A percentile compares a stretch with the other conserved stretches of the same genome.
Evolutionary conservation across 257 asterid species (phyloP).

Genomic region (Euphrasia confusa): DNA sequence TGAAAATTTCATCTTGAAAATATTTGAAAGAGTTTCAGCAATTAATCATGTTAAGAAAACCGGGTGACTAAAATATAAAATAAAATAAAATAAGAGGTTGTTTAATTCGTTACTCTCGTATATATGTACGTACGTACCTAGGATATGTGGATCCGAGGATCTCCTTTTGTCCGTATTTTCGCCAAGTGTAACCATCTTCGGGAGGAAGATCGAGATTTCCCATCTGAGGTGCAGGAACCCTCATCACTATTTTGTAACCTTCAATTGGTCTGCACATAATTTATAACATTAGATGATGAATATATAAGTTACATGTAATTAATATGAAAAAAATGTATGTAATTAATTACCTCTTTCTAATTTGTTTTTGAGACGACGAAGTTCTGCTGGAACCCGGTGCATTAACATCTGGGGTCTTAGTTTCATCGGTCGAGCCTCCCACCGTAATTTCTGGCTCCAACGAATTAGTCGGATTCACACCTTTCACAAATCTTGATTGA

Average conservation of each 20-base stretch:
- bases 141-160: slow-evolving; percentile 64
- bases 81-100: too few relatives aligned
- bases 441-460: background rate
- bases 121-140: slow-evolving; percentile 37
- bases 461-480: background rate
- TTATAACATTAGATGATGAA: background rate
- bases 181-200: slow-evolving; percentile 82
- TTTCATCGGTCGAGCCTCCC: background rate
- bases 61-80: too few relatives aligned
- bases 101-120: too few relatives aligned
- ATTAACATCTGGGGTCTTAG: background rate
- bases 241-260: slow-evolving; percentile 32
- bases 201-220: slow-evolving; percentile 82
- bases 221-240: slow-evolving; percentile 64
- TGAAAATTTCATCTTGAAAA: slow-evolving; percentile 5
- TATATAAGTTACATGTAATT: too few relatives aligned
- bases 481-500: background rate
- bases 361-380: slow-evolving; percentile 34
- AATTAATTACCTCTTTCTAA: slow-evolving; percentile 48
- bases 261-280: slow-evolving; percentile 36
- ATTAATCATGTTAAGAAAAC: too few relatives aligned
- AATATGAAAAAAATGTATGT: background rate
- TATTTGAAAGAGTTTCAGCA: too few relatives aligned
- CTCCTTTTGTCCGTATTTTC: slow-evolving; percentile 84
- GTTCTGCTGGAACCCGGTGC: slow-evolving; percentile 35